phyloP scores from a whole-genome alignment of 1,284 basidiomycete species.

The Lentinula novae-zelandiae region DNA sequence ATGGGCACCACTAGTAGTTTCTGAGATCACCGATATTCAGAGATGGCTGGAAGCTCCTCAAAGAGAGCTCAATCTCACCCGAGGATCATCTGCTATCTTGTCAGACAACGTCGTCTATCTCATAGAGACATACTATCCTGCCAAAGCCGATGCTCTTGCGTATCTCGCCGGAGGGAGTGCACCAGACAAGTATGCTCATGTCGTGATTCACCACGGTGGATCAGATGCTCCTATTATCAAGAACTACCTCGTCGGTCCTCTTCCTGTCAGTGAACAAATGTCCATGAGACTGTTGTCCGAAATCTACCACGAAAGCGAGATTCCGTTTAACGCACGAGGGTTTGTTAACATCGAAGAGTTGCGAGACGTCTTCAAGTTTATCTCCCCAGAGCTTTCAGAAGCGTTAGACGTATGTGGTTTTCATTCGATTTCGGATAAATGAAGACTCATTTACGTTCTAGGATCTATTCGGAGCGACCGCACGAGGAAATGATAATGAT shows the following conservation, averaged over 20 bases:
- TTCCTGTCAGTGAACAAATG: conserved; percentile 40
- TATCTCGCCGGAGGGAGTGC: conserved; percentile 35
- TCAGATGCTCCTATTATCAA: conserved; percentile 37
- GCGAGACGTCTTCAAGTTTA: conserved; percentile 26
- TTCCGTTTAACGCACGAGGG: conserved; percentile 50
- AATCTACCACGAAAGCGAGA: conserved; percentile 45
- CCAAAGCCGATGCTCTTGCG: conserved; percentile 44
- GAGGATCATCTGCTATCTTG: conserved; percentile 23
- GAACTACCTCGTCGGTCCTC: conserved; percentile 56
- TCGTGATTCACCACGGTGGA: conserved; percentile 52
- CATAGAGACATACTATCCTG: conserved; percentile 47
- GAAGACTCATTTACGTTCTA: conserved; percentile 19
- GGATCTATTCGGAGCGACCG: conserved; percentile 42
- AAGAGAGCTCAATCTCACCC: conserved; percentile 46
- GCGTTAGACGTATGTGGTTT: conserved; percentile 34
- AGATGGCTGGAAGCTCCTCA: conserved; percentile 43
- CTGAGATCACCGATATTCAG: conserved; percentile 41
- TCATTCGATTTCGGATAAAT: conserved; percentile 12
- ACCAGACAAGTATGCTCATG: conserved; percentile 38
- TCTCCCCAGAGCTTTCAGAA: conserved; percentile 31
- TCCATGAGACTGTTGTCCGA: conserved; percentile 37
- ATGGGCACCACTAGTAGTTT: conserved; percentile 43
- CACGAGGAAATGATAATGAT: conserved; percentile 36
- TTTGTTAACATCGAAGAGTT: conserved; percentile 34
- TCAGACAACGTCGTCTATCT: conserved; percentile 48